phyloP scores from a whole-genome alignment of 2,329 filamentous ascomycete species.

The Penicillium sp. region DNA sequence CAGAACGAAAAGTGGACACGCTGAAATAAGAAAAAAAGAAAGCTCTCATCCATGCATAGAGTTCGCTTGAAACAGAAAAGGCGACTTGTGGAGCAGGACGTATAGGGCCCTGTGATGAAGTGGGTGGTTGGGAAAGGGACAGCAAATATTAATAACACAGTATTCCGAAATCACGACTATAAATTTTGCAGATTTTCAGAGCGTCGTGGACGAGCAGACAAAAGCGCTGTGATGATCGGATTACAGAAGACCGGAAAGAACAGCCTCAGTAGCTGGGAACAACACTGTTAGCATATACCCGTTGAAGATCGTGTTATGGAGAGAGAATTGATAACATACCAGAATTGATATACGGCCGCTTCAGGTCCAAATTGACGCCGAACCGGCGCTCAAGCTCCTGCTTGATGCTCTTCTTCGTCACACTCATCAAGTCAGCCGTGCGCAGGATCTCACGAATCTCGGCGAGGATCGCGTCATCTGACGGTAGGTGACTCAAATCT shows the following conservation, averaged over 20 bases:
- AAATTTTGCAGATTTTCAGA: neutral
- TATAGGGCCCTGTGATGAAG: neutral
- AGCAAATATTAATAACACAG: conserved; percentile 26
- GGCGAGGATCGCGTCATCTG: conserved; percentile 83
- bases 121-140: neutral
- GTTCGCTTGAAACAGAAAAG: conserved; percentile 22
- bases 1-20: neutral
- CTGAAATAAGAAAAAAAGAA: conserved; percentile 15
- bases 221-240: neutral
- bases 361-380: conserved; percentile 80
- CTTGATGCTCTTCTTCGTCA: conserved; percentile 99
- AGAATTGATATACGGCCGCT: conserved; percentile 91
- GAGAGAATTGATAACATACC: conserved; percentile 61
- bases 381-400: conserved; percentile 88
- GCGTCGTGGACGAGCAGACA: neutral
- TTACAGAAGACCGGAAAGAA: conserved; percentile 75
- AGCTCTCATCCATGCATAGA: conserved; percentile 30
- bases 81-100: neutral
- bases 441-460: conserved; percentile 94
- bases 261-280: conserved; percentile 70
- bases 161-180: conserved; percentile 4
- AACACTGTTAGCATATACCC: conserved; percentile 36
- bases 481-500: conserved; percentile 75
- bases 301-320: conserved; percentile 2
- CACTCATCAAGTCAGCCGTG: conserved; percentile 92